Base-by-base conservation (phyloP, 768 basidiomycete species). In the Termitomyces sp. region DNA sequence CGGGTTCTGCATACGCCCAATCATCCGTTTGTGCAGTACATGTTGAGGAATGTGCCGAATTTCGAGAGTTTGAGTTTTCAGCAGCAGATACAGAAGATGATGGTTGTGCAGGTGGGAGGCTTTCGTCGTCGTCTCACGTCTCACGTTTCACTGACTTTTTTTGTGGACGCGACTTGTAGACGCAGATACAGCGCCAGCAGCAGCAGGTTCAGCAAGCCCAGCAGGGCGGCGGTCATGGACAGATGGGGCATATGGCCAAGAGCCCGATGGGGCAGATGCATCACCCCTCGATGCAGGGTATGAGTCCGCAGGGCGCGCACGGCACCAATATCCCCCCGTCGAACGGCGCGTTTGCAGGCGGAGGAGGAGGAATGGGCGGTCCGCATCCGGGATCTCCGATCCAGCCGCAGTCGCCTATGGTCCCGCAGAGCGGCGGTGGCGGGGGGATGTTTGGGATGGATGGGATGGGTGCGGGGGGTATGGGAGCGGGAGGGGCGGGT, bases 71-170 rank as follows among this genome's bases (percentile, higher is more conserved):
- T 87, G 56, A 77, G 85, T 10, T 41, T 76, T 2, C 79, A 74
- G 57, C 71, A 77, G 63, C 86, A 90, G 70, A 64, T 89, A 60
- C 86, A 86, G 68, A 82, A 77, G 65, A 73, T 89, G 69, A 68
- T 80, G 35, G 58, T 69, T 54, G 65, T 81, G 14, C 83, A 83
- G 75, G 85, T 85, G 61, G 49, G 74, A n/a, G n/a, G n/a, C n/a
- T n/a, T n/a, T n/a, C n/a, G n/a, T n/a, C n/a, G n/a, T n/a, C n/a
- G n/a, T n/a, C n/a, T n/a, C n/a, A n/a, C n/a, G n/a, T n/a, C n/a
- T n/a, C n/a, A n/a, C n/a, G n/a, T n/a, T n/a, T n/a, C n/a, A n/a
- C n/a, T n/a, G n/a, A n/a, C n/a, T n/a, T 69, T 7, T 52, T 56
- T 57, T 38, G 44, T 25, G n/a, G n/a, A n/a, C n/a, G n/a, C n/a